A percentile compares a stretch with the other conserved stretches of the same genome.
Evolutionary conservation across 805 yeast genomes (phyloP).

Genomic region (Clavispora vitiphila): DNA sequence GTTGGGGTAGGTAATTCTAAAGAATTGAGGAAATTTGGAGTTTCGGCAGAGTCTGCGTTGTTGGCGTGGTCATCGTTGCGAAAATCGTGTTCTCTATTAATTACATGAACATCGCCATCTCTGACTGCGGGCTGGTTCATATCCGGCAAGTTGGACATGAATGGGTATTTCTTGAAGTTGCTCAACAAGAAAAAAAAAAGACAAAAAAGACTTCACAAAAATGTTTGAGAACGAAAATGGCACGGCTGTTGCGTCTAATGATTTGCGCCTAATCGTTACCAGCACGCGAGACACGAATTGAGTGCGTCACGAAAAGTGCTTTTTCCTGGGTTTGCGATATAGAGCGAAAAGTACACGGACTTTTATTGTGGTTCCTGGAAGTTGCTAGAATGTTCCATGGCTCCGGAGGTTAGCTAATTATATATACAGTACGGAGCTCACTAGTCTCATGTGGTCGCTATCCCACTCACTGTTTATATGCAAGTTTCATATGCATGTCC

Average conservation of each 20-base stretch:
- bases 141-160: slow-evolving; percentile 5
- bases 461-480: neutral
- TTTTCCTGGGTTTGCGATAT: neutral
- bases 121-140: slow-evolving; percentile 6
- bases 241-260: neutral
- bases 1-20: slow-evolving; percentile 13
- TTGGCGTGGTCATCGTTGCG: slow-evolving; percentile 3
- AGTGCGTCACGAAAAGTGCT: neutral
- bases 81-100: slow-evolving; percentile 5
- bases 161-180: neutral
- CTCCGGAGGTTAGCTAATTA: neutral
- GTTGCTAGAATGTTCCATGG: slow-evolving; percentile 5
- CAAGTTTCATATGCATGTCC: neutral
- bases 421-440: neutral
- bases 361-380: neutral
- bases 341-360: neutral
- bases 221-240: neutral
- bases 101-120: slow-evolving; percentile 14
- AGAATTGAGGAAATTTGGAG: slow-evolving; percentile 15
- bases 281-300: neutral
- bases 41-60: slow-evolving; percentile 11
- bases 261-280: neutral
- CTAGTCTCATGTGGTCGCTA: neutral
- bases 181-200: neutral
- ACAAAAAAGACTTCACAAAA: neutral